A percentile compares a stretch with the other conserved stretches of the same genome.
phyloP scores from a whole-genome alignment of 805 yeast genomes.

The Myxozyma geophila region DNA sequence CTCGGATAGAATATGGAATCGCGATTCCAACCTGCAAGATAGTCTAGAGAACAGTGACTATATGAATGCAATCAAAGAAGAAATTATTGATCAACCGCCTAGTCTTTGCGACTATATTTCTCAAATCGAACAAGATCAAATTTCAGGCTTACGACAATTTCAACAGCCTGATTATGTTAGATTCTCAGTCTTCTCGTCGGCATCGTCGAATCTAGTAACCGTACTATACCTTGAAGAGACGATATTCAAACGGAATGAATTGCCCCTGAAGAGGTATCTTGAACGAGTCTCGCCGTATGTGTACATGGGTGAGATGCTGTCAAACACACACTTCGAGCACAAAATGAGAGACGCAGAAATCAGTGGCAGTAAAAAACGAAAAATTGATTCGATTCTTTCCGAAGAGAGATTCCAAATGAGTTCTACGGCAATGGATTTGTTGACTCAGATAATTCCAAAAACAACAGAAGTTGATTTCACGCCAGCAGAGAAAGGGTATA shows the following conservation, averaged over 20 bases:
- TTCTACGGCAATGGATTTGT: background rate
- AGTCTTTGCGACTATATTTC: too few relatives aligned
- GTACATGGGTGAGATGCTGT: conserved; percentile 19
- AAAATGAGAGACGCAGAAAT: background rate
- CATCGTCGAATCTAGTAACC: background rate
- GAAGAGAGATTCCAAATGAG: conserved; percentile 7
- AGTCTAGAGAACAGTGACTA: background rate
- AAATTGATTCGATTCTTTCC: background rate
- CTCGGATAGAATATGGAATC: background rate
- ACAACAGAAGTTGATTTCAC: background rate
- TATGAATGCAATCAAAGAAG: background rate
- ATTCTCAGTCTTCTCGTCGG: background rate
- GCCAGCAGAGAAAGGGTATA: background rate
- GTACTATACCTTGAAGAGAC: background rate
- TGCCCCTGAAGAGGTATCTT: conserved; percentile 6
- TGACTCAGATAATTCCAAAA: background rate
- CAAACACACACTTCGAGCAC: background rate
- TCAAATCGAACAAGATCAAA: background rate
- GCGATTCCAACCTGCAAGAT: background rate
- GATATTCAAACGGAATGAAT: conserved; percentile 1
- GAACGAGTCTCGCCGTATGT: conserved; percentile 22
- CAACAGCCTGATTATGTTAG: conserved; percentile 1
- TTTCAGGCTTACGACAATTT: too few relatives aligned
- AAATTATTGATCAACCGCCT: too few relatives aligned
- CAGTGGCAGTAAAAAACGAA: background rate